Conservation (phyloP, 352 stramenopile species). For the Phytophthora sansomeana region DNA sequence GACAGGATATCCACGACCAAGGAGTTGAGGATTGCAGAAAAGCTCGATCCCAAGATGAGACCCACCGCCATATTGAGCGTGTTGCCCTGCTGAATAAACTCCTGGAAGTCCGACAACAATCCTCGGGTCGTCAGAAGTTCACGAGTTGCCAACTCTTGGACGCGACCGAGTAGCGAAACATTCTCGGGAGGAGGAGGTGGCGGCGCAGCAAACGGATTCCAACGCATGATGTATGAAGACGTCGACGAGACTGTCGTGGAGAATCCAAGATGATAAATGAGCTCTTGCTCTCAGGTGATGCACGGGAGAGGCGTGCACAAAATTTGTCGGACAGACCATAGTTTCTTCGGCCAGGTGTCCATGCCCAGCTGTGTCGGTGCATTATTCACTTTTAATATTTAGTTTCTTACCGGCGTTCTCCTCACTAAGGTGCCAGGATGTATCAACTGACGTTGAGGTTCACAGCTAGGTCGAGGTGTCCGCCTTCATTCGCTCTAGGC, state of each 20-base stretch:
- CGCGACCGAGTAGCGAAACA: constrained; percentile 30
- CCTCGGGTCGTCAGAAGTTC: constrained; percentile 25
- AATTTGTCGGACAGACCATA: not conserved
- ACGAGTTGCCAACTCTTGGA: constrained; percentile 34
- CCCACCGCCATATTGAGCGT: constrained; percentile 79
- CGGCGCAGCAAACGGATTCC: constrained; percentile 19
- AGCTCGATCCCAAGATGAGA: constrained; percentile 71
- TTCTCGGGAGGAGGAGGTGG: constrained; percentile 25
- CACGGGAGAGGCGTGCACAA: not conserved
- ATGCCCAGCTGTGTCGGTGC: not conserved
- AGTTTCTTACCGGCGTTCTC: no score
- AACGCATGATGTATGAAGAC: not conserved
- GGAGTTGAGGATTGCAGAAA: constrained; percentile 77
- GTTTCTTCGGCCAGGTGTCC: not conserved
- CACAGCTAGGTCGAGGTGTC: not conserved
- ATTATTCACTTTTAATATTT: no score
- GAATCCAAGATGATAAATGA: not conserved
- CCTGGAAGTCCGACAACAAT: constrained; percentile 59
- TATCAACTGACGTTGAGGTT: not conserved
- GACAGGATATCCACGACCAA: constrained; percentile 75
- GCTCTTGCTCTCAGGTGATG: not conserved
- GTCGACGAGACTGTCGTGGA: not conserved
- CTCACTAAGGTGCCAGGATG: no score
- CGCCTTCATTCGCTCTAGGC: not conserved
- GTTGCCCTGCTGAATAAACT: constrained; percentile 80